phyloP scores from a whole-genome alignment of 371 early-diverging fungal species.

The Spraguea lophii region DNA sequence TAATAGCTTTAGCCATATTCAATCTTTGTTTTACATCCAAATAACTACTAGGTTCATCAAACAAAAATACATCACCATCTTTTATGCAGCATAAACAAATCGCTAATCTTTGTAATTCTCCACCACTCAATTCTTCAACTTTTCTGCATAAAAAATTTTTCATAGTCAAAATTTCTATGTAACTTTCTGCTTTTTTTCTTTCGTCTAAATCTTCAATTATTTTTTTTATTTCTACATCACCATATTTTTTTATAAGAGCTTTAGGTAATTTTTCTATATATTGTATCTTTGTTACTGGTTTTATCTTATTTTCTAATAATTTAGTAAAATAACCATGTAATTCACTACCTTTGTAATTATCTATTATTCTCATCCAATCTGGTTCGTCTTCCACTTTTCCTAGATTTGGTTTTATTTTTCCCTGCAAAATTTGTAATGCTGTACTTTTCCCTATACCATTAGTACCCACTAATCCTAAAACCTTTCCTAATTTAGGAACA shows the following conservation, averaged over 20 bases:
- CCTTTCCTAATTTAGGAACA: constrained; percentile 81
- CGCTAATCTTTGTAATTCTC: constrained; percentile 94
- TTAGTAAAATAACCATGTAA: constrained; percentile 94
- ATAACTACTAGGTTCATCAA: constrained; percentile 95
- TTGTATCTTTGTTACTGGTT: constrained; percentile 81
- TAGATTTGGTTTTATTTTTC: constrained; percentile 89
- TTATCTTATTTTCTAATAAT: constrained; percentile 61
- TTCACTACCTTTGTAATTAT: constrained; percentile 89
- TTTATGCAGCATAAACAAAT: constrained; percentile 70
- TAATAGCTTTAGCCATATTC: constrained; percentile 78
- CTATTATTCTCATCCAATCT: constrained; percentile 82
- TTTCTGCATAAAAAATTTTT: constrained; percentile 65
- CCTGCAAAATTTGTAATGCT: constrained; percentile 82
- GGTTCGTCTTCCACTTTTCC: constrained; percentile 59
- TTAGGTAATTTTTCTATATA: constrained; percentile 82
- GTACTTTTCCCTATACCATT: constrained; percentile 95
- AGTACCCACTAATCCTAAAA: constrained; percentile 89
- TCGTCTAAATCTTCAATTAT: constrained; percentile 57
- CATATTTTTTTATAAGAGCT: constrained; percentile 53
- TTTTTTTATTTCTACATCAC: constrained; percentile 50
- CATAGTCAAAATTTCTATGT: constrained; percentile 49
- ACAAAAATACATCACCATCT: constrained; percentile 85
- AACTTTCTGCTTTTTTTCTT: constrained; percentile 51
- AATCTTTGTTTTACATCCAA: constrained; percentile 97
- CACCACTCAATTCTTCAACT: constrained; percentile 77